Conservation (phyloP, 2,329 filamentous ascomycete species). For the Exophiala sideris region DNA sequence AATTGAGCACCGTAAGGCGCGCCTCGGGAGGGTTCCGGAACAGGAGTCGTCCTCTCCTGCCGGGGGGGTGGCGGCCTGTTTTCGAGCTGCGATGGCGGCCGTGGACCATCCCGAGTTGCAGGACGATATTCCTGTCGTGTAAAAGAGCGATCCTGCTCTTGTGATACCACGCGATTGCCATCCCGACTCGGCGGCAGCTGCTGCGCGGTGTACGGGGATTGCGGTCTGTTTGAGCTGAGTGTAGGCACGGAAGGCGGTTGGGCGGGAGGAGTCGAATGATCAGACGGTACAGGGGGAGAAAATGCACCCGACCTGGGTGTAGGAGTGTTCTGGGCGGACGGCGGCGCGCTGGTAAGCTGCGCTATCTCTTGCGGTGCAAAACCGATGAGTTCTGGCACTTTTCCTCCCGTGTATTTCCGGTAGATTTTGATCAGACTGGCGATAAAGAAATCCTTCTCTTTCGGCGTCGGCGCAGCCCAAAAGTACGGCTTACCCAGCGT, state of each 20-base stretch:
- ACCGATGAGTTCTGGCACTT: conserved; percentile 71
- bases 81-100: conserved; percentile 16
- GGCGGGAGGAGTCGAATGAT: conserved; percentile 14
- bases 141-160: conserved; percentile 13
- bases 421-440: conserved; percentile 95
- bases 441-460: conserved; percentile 99
- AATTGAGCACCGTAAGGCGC: conserved; percentile 15
- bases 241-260: conserved; percentile 17
- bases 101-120: conserved; percentile 13
- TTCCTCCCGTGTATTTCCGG: conserved; percentile 89
- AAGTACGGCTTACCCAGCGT: conserved; percentile 93
- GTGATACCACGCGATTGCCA: conserved; percentile 8
- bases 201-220: conserved; percentile 20
- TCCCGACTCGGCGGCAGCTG: conserved; percentile 18
- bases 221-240: conserved; percentile 16
- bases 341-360: conserved; percentile 61
- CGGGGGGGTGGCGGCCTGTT: conserved; percentile 8
- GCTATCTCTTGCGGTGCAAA: conserved; percentile 80
- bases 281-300: conserved; percentile 28
- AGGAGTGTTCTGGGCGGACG: conserved; percentile 13
- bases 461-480: conserved; percentile 88
- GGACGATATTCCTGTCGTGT: conserved; percentile 15
- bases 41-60: conserved; percentile 4
- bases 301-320: conserved; percentile 26
- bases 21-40: conserved; percentile 9